These are phyloP conservation scores for Pleurotus eryngii DNA, from an alignment of 768 basidiomycete species.

Conservation along the genomic window DNA sequence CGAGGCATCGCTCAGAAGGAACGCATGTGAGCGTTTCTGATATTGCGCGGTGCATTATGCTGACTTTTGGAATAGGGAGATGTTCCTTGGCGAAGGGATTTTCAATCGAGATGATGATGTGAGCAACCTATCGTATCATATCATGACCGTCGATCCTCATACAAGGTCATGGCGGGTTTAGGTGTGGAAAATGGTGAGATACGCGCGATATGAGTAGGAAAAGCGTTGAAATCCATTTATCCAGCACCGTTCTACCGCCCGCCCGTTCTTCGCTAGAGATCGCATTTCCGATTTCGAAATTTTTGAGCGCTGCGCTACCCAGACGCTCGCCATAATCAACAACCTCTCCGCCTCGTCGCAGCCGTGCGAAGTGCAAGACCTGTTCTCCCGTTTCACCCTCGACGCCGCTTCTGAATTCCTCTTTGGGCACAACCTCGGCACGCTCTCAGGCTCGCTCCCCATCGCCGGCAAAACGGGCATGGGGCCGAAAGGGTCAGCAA, in stretches of 20 bases:
- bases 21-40: slow-evolving; percentile 45
- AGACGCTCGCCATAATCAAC: slow-evolving; percentile 49
- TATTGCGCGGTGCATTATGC: neutral
- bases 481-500: slow-evolving; percentile 59
- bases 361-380: slow-evolving; percentile 64
- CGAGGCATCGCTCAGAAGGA: slow-evolving; percentile 63
- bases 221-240: neutral
- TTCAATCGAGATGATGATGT: slow-evolving; percentile 77
- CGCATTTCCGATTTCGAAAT: slow-evolving; percentile 66
- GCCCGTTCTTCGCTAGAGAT: slow-evolving; percentile 75
- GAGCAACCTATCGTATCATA: slow-evolving; percentile 13
- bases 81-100: slow-evolving; percentile 71
- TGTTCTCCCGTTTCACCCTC: slow-evolving; percentile 64
- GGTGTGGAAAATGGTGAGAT: slow-evolving; percentile 62
- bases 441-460: slow-evolving; percentile 53
- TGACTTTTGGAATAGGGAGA: slow-evolving; percentile 33
- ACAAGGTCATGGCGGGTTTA: neutral
- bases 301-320: slow-evolving; percentile 53
- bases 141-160: neutral
- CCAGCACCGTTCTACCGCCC: slow-evolving; percentile 63
- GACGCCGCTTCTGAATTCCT: slow-evolving; percentile 74
- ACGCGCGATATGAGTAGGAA: neutral
- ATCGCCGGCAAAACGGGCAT: slow-evolving; percentile 39
- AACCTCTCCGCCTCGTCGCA: slow-evolving; percentile 30
- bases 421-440: slow-evolving; percentile 63